Conservation (phyloP, 1,284 basidiomycete species). For the Boletus mariae region DNA sequence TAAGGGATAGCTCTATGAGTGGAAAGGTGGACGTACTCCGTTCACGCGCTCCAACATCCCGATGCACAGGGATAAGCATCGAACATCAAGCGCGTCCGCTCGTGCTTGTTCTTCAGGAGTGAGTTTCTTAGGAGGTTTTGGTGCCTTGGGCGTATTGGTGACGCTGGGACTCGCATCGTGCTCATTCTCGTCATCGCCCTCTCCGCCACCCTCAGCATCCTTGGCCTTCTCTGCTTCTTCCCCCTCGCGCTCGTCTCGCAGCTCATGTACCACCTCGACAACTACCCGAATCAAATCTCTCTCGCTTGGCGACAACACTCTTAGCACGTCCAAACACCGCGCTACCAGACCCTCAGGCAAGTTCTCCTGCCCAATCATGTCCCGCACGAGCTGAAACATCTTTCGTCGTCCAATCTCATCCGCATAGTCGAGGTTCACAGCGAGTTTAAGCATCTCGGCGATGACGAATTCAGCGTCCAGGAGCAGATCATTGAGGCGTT, state of each 20-base stretch:
- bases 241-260: slow-evolving; percentile 62
- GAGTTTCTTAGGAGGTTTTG: slow-evolving; percentile 43
- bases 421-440: slow-evolving; percentile 84
- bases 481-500: slow-evolving; percentile 46
- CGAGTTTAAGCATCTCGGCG: slow-evolving; percentile 78
- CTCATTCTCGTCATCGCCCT: slow-evolving; percentile 17
- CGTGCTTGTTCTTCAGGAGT: slow-evolving; percentile 54
- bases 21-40: slow-evolving; percentile 51
- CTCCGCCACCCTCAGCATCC: slow-evolving; percentile 21
- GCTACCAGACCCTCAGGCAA: slow-evolving; percentile 81
- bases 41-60: slow-evolving; percentile 91
- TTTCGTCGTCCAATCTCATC: slow-evolving; percentile 94
- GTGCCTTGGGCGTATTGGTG: slow-evolving; percentile 5
- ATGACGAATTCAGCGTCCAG: slow-evolving; percentile 62
- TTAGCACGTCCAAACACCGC: slow-evolving; percentile 82
- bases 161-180: slow-evolving; percentile 6
- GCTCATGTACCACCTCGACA: slow-evolving; percentile 89
- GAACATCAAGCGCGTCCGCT: slow-evolving; percentile 72
- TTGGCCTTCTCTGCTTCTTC: slow-evolving; percentile 26
- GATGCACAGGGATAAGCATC: slow-evolving; percentile 86
- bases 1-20: neutral
- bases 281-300: slow-evolving; percentile 90
- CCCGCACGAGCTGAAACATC: slow-evolving; percentile 83
- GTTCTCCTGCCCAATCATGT: slow-evolving; percentile 82
- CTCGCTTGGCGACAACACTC: slow-evolving; percentile 82